Evolutionary conservation across 805 yeast species (phyloP), one percentile per base, ranked within the genome.

Genomic region (Candida sphagnicola): DNA sequence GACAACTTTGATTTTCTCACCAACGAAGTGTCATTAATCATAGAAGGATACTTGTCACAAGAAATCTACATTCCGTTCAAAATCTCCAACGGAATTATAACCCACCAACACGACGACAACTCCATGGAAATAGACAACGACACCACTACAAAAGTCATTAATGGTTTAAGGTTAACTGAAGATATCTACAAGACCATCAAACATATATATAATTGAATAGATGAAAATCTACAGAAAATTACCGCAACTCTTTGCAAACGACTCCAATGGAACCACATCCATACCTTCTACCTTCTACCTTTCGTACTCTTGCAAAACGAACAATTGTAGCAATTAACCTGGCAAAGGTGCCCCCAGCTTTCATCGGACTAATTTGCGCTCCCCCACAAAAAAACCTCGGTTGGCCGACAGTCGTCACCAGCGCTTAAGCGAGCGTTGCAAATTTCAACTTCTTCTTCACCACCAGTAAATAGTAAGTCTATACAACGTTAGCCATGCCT

Each of bases 71-170:
- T 61, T 2, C 38, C 37, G 4, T 51, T 66, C 37, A 50, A 41
- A 34, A 64, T 66, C 18, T 45, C 56, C 4, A 65, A 64, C 47
- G 72, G 72, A 2, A 43, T 42, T 18, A 46, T 56, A 6, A 31
- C 35, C 21, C 12, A 34, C 13, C 30, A 34, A 4, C 14, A 18
- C 11, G 26, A 31, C 10, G 23, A 13, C 21, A 35, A 46, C 11
- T 10, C 52, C 44, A 55, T 55, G 54, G 59, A 55, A 11, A 44
- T 42, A 14, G 59, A 57, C 1, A 33, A 38, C 17, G 26, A 41
- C n/a, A n/a, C 16, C 16, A 35, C 38, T 11, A 40, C 34, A 1
- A 48, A 36, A 13, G 59, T 66, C 37, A 43, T 58, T 2, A 48
- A 50, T 29, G 54, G 51, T 4, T 53, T 68, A 23, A 51, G 57